These are phyloP conservation scores for Amylocarpus encephaloides DNA, from an alignment of 2,329 filamentous ascomycete species.

Conservation along the genomic window DNA sequence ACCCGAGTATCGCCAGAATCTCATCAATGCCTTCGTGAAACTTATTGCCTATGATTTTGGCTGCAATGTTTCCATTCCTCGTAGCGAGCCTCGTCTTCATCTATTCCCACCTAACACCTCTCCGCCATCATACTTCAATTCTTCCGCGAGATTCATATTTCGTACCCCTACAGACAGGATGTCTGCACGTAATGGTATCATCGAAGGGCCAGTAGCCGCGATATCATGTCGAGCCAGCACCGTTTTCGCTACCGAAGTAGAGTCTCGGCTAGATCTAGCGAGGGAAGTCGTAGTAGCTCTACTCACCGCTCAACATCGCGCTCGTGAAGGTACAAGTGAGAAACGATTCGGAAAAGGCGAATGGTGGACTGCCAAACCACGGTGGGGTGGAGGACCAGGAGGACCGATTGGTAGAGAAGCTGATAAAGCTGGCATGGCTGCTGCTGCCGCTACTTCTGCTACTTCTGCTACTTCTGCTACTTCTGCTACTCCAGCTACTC, in stretches of 20 bases:
- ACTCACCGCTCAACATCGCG: slow-evolving; percentile 57
- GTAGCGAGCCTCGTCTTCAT: slow-evolving; percentile 53
- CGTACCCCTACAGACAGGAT: slow-evolving; percentile 54
- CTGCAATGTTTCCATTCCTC: slow-evolving; percentile 51
- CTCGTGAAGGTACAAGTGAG: slow-evolving; percentile 51
- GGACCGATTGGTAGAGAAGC: slow-evolving; percentile 58
- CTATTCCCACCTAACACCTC: slow-evolving; percentile 34
- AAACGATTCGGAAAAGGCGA: slow-evolving; percentile 49
- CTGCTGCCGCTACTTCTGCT: slow-evolving; percentile 1
- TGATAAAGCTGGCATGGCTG: slow-evolving; percentile 17
- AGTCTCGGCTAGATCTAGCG: slow-evolving; percentile 56
- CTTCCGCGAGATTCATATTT: slow-evolving; percentile 53
- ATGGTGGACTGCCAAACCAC: slow-evolving; percentile 56
- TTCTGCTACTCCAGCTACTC: slow-evolving; percentile 1
- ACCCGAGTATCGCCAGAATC: slow-evolving; percentile 48
- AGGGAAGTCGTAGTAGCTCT: slow-evolving; percentile 55
- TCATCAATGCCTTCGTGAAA: slow-evolving; percentile 56
- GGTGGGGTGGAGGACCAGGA: slow-evolving; percentile 58
- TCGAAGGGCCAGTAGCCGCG: slow-evolving; percentile 56
- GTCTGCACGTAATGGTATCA: slow-evolving; percentile 50
- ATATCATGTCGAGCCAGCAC: slow-evolving; percentile 52
- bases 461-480: too few relatives aligned
- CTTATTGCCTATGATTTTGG: slow-evolving; percentile 61
- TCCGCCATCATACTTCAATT: slow-evolving; percentile 45
- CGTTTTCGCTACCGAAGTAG: slow-evolving; percentile 45